Conservation (phyloP, 768 basidiomycete species). For the Pleurotus djamor region DNA sequence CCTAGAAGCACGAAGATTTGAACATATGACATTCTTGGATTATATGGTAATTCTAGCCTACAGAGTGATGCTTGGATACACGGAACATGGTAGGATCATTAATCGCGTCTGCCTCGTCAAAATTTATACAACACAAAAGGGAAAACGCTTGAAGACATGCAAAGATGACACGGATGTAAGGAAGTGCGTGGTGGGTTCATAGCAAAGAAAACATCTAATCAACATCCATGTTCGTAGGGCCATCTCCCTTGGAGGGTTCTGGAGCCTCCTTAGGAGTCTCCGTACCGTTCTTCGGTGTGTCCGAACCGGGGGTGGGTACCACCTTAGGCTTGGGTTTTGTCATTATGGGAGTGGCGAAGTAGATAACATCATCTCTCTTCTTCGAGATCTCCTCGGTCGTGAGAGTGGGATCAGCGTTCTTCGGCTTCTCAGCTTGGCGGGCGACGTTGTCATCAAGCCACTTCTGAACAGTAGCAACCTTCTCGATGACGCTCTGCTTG, state of each 20-base stretch:
- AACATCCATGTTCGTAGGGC: slow-evolving; percentile 82
- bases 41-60: not conserved
- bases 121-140: not conserved
- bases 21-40: not conserved
- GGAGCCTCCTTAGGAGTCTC: slow-evolving; percentile 45
- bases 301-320: slow-evolving; percentile 51
- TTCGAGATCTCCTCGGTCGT: slow-evolving; percentile 81
- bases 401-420: slow-evolving; percentile 86
- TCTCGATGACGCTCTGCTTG: slow-evolving; percentile 84
- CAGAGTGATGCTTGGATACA: not conserved
- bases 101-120: not conserved
- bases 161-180: not conserved
- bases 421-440: slow-evolving; percentile 83
- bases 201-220: slow-evolving; percentile 45
- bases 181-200: not conserved
- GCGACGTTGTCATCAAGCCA: slow-evolving; percentile 95
- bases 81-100: not conserved
- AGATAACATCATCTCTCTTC: slow-evolving; percentile 91
- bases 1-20: too few species aligned
- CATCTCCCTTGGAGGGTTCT: slow-evolving; percentile 34
- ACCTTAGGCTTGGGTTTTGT: slow-evolving; percentile 92
- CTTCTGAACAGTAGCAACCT: slow-evolving; percentile 85
- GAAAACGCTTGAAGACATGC: not conserved
- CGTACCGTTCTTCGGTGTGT: slow-evolving; percentile 69
- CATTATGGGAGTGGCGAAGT: slow-evolving; percentile 87